Evolutionary conservation across 148 eudicot species (phyloP), one percentile per base, ranked within the genome.

Genomic region (Chenopodium berlandieri): DNA sequence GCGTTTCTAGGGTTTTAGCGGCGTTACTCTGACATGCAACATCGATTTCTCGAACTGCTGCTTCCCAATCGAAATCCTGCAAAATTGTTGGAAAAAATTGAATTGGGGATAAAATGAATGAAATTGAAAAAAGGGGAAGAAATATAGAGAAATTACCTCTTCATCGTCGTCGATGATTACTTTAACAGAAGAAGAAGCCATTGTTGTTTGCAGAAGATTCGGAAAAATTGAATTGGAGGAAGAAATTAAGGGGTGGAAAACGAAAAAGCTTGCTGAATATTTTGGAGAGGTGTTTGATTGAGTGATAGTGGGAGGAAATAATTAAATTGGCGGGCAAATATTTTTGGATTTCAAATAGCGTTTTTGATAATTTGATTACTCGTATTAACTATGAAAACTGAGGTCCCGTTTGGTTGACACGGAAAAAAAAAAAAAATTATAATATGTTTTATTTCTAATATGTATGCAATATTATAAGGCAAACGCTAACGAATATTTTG

Each of bases 31-130:
- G 81, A 83, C 95, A 94, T 40, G 94, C 98, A 27, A 72, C 84
- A 75, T 94, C 98, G 72, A 94, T 91, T 85, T 88, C 91, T 80
- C 78, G 81, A 27, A 91, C 94, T 12, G 98, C 98, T 58, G 95
- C 98, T 70, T 90, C 98, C 98, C 98, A 93, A 80, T 94, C 97
- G 80, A 94, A 91, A n/a, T 86, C 94, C 97, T 94, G 71, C 16
- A 84, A 47, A 75, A 64, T 62, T 9, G 58, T 7, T 77, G 58
- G 34, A 16, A 75, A 52, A 50, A 16, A 30, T 75, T 22, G n/a
- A 65, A 1, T 56, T 9, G 31, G 50, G 40, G 46, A 30, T 17
- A 40, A 71, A 81, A 32, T 16, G 12, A 31, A 12, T 25, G 34
- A 34, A n/a, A 32, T 27, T 70, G n/a, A 44, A 31, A 4, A 17